Evolutionary conservation across 306 rosid species (phyloP).

Genomic region (Potentilla sterilis): DNA sequence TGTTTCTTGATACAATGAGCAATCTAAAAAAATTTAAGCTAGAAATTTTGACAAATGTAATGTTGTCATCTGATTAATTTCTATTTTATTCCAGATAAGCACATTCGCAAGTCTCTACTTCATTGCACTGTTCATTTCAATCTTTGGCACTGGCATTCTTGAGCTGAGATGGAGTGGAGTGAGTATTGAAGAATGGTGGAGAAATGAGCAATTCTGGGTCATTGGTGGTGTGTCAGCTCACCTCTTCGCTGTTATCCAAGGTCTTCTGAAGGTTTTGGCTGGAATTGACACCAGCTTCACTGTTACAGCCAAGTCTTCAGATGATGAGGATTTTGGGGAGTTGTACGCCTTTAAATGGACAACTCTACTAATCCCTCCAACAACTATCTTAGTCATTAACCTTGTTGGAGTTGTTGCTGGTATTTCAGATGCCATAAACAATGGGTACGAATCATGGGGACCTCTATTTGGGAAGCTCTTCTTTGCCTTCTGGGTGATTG

Average conservation of each 20-base stretch:
- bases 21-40: not conserved
- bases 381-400: slow-evolving; percentile 82
- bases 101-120: slow-evolving; percentile 83
- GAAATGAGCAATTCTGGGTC: slow-evolving; percentile 99
- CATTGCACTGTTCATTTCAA: slow-evolving; percentile 74
- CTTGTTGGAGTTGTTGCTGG: slow-evolving; percentile 96
- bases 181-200: slow-evolving; percentile 99
- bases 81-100: slow-evolving; percentile 67
- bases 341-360: slow-evolving; percentile 83
- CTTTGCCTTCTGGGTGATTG: slow-evolving; percentile 94
- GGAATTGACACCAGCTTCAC: slow-evolving; percentile 89
- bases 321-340: slow-evolving; percentile 88
- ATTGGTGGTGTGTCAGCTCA: slow-evolving; percentile 95
- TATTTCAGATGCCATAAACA: slow-evolving; percentile 91
- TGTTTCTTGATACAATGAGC: not conserved
- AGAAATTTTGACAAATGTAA: not conserved
- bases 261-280: slow-evolving; percentile 86
- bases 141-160: slow-evolving; percentile 84
- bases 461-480: slow-evolving; percentile 94
- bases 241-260: slow-evolving; percentile 87
- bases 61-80: slow-evolving; percentile 10
- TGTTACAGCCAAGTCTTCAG: slow-evolving; percentile 86
- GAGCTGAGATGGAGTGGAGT: slow-evolving; percentile 99
- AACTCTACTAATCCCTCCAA: slow-evolving; percentile 90
- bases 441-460: slow-evolving; percentile 94